Evolutionary conservation across 176 grass and related monocot genomes (phyloP).

Genomic region (Aegilops bicornis): DNA sequence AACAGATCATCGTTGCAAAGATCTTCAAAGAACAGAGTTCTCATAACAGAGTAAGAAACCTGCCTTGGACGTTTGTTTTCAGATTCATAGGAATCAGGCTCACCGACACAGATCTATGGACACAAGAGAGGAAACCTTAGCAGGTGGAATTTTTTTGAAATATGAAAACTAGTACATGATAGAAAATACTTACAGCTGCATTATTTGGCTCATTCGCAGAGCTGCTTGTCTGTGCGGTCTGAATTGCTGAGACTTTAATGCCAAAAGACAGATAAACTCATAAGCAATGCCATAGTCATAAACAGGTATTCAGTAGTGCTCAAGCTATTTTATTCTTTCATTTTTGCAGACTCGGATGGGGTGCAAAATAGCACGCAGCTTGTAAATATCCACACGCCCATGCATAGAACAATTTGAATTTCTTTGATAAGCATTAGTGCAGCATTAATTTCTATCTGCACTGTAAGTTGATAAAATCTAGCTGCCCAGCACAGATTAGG

Average conservation of each 20-base stretch:
- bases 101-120: not conserved
- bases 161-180: not conserved
- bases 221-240: not conserved
- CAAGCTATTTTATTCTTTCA: not conserved
- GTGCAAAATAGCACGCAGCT: not conserved
- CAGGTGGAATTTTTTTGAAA: not conserved
- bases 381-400: not conserved
- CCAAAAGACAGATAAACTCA: not conserved
- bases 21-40: not conserved
- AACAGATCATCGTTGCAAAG: not conserved
- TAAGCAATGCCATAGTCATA: not conserved
- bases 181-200: constrained; percentile 4
- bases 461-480: not conserved
- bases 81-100: not conserved
- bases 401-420: not conserved
- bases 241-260: not conserved
- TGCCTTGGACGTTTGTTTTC: constrained; percentile 14
- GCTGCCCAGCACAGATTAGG: not conserved
- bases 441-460: not conserved
- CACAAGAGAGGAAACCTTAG: not conserved
- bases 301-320: not conserved
- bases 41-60: not conserved
- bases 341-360: not conserved
- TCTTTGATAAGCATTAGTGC: not conserved
- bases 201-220: not conserved